Base-by-base conservation (phyloP, 129 eudicot species). In the Flaveria linearis region DNA sequence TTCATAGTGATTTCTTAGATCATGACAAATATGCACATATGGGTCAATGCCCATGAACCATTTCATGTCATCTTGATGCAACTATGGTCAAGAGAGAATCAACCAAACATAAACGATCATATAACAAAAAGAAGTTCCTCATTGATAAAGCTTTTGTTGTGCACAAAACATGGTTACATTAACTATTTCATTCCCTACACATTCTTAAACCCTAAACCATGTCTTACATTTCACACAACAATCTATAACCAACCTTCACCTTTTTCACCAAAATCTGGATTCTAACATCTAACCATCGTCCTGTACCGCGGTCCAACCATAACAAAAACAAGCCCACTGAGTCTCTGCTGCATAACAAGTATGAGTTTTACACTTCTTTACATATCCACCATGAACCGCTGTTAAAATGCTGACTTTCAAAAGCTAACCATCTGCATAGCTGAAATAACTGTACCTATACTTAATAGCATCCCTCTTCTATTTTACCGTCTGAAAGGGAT, bases 381-480 rank as follows among this genome's bases (percentile, higher is more conserved):
- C 82, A 71, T 71, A 57, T 57, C 57, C 74, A 58, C 78, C 79
- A 74, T 12, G 20, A 70, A 75, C 64, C 62, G 42, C 20, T 68
- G 73, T 73, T 66, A 26, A 74, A 80, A 80, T 81, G 85, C 85
- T 70, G 83, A 81, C 83, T 62, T 73, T 81, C 73, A 76, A 17
- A 77, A 58, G 80, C 73, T 67, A 81, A 81, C 74, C 60, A 68
- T 82, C 82, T 78, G 84, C 76, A 75, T 41, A 74, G 74, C 33
- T n/a, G 1, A 28, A 58, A 65, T 18, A 64, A 69, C 84, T 52
- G 7, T 73, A 69, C 73, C 72, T 52, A 66, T 30, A 70, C 61
- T 77, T 77, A 68, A 41, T 78, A 73, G 57, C 79, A 72, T 81
- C 84, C 75, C 86, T 81, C 83, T 76, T 82, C 88, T 80, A 78